phyloP scores from a whole-genome alignment of 2,329 filamentous ascomycete species.

The Penicillium palitans region DNA sequence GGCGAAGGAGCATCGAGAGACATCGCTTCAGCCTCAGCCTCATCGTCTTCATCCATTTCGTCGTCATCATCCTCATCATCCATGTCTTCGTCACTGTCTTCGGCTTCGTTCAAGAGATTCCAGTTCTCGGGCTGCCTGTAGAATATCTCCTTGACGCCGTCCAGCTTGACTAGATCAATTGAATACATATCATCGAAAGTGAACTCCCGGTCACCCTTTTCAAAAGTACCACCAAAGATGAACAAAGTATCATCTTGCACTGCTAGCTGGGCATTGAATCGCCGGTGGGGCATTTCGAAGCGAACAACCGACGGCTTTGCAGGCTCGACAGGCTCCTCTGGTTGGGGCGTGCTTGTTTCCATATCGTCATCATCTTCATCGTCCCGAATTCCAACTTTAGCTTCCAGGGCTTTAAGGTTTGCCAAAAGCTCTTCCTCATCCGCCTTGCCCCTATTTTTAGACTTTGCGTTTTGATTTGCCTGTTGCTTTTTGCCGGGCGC shows the following conservation, averaged over 20 bases:
- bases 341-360: conserved; percentile 47
- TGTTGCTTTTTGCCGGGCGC: conserved; percentile 63
- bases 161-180: conserved; percentile 89
- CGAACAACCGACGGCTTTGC: conserved; percentile 63
- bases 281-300: conserved; percentile 81
- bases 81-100: conserved; percentile 59
- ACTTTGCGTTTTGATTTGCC: conserved; percentile 47
- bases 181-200: conserved; percentile 95
- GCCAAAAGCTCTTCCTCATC: conserved; percentile 87
- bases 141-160: conserved; percentile 91
- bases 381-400: conserved; percentile 64
- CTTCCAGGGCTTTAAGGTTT: conserved; percentile 82
- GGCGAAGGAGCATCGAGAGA: conserved; percentile 41
- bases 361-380: conserved; percentile 48
- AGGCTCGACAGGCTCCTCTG: conserved; percentile 54
- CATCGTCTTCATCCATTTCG: conserved; percentile 44
- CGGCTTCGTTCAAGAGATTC: conserved; percentile 61
- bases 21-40: conserved; percentile 42
- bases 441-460: conserved; percentile 71
- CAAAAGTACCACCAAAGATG: conserved; percentile 92
- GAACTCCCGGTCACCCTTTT: conserved; percentile 91
- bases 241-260: conserved; percentile 92
- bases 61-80: conserved; percentile 48
- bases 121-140: conserved; percentile 82
- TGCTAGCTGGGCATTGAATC: conserved; percentile 88